Conservation (phyloP, 306 rosid species). For the Quercus alba region DNA sequence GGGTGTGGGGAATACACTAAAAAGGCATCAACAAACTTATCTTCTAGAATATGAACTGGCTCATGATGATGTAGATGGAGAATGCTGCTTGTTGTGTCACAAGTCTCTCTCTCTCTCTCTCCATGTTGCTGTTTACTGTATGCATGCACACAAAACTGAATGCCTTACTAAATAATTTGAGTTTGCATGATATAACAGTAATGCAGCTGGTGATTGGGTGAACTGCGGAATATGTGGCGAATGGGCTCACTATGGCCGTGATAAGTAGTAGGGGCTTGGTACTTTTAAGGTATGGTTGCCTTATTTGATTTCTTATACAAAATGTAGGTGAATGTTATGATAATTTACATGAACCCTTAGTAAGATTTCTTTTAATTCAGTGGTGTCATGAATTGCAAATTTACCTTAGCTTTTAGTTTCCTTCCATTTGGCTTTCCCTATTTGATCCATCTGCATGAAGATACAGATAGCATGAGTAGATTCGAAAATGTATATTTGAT, state of each 20-base stretch:
- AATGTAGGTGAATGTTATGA: too few species aligned
- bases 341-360: not conserved
- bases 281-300: conserved; percentile 81
- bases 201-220: conserved; percentile 99
- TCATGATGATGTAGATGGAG: conserved; percentile 98
- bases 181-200: conserved; percentile 54
- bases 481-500: not conserved
- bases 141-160: not conserved
- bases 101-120: conserved; percentile 42
- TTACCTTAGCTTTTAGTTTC: too few species aligned
- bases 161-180: conserved; percentile 16
- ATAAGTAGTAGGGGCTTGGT: conserved; percentile 94
- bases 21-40: conserved; percentile 94
- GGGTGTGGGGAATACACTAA: conserved; percentile 98
- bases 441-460: too few species aligned
- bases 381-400: too few species aligned
- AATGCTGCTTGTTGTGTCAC: conserved; percentile 96
- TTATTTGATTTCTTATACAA: not conserved
- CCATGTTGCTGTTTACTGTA: not conserved
- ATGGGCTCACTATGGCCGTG: conserved; percentile 99
- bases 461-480: too few species aligned
- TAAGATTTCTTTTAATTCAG: not conserved
- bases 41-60: conserved; percentile 95
- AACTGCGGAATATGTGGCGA: conserved; percentile 99
- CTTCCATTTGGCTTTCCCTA: too few species aligned